Conservation (phyloP, 1,139 yeast species). For the Ogataea hybrid region DNA sequence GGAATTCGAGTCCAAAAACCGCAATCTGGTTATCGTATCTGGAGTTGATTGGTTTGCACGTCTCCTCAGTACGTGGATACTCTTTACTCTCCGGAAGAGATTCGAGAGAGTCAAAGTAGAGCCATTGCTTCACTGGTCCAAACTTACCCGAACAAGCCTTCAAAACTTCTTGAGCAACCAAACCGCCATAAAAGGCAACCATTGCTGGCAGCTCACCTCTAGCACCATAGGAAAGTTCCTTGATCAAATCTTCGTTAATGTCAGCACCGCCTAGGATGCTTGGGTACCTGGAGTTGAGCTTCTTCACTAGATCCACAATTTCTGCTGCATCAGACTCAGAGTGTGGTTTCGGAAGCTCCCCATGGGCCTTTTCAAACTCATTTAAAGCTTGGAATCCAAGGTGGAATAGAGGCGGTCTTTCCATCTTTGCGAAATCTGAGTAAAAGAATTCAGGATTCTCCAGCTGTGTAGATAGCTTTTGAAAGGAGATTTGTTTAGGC, state of each 20-base stretch:
- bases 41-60: slow-evolving; percentile 71
- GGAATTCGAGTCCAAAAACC: slow-evolving; percentile 81
- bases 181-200: slow-evolving; percentile 90
- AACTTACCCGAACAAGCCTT: slow-evolving; percentile 95
- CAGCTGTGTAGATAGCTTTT: slow-evolving; percentile 64
- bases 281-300: slow-evolving; percentile 57
- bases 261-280: slow-evolving; percentile 53
- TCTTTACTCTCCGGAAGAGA: slow-evolving; percentile 65
- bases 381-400: slow-evolving; percentile 89
- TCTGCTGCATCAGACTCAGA: slow-evolving; percentile 74
- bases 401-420: slow-evolving; percentile 86
- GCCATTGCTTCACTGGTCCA: slow-evolving; percentile 84
- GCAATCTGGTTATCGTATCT: slow-evolving; percentile 95
- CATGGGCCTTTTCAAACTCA: slow-evolving; percentile 61
- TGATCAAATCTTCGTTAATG: slow-evolving; percentile 63
- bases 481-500: slow-evolving; percentile 63
- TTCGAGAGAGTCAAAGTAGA: slow-evolving; percentile 93
- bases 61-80: slow-evolving; percentile 64
- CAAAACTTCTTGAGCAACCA: slow-evolving; percentile 94
- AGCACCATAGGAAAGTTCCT: slow-evolving; percentile 78
- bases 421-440: slow-evolving; percentile 92
- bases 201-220: slow-evolving; percentile 90
- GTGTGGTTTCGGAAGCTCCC: slow-evolving; percentile 77
- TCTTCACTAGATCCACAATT: slow-evolving; percentile 56
- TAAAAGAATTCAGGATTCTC: slow-evolving; percentile 72